Percentiles rank a stretch among this genome's conserved stretches.
Evolutionary conservation across 208 protist species (phyloP).

Genomic region (Leishmania amazonensis): DNA sequence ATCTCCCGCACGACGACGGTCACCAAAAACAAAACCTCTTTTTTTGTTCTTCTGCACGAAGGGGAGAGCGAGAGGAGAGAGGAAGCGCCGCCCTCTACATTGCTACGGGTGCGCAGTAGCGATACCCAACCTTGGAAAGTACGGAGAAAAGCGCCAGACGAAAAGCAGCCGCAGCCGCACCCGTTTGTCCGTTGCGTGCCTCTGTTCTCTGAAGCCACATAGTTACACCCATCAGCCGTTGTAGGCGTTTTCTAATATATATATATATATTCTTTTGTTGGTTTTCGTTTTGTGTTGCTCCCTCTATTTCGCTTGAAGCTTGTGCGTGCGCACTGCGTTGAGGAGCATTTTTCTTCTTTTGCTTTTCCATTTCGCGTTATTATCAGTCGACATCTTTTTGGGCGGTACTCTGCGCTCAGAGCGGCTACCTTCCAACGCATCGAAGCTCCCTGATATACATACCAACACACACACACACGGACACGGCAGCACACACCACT

Average conservation of each 20-base stretch:
- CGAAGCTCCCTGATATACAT: background rate
- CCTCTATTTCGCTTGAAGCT: background rate
- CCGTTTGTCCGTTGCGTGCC: too few species aligned
- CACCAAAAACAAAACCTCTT: too few species aligned
- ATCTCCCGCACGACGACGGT: too few species aligned
- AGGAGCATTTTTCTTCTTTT: background rate
- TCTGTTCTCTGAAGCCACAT: too few species aligned
- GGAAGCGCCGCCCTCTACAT: too few species aligned
- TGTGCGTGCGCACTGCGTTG: background rate
- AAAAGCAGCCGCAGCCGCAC: too few species aligned
- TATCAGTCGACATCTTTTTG: background rate
- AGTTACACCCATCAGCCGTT: background rate
- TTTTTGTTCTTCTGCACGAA: too few species aligned
- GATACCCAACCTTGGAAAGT: too few species aligned
- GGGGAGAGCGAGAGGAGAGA: too few species aligned
- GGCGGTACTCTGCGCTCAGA: background rate
- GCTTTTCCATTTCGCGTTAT: slow-evolving; percentile 6
- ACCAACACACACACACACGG: background rate
- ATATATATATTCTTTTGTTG: slow-evolving; percentile 4
- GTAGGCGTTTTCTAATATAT: background rate
- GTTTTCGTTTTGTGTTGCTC: background rate
- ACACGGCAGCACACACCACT: background rate
- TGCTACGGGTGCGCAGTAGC: too few species aligned
- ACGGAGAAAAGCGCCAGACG: too few species aligned
- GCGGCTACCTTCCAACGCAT: background rate